Evolutionary conservation across 2,329 filamentous ascomycete species (phyloP), one percentile per base, ranked within the genome.

Genomic region (Colletotrichum tabaci): DNA sequence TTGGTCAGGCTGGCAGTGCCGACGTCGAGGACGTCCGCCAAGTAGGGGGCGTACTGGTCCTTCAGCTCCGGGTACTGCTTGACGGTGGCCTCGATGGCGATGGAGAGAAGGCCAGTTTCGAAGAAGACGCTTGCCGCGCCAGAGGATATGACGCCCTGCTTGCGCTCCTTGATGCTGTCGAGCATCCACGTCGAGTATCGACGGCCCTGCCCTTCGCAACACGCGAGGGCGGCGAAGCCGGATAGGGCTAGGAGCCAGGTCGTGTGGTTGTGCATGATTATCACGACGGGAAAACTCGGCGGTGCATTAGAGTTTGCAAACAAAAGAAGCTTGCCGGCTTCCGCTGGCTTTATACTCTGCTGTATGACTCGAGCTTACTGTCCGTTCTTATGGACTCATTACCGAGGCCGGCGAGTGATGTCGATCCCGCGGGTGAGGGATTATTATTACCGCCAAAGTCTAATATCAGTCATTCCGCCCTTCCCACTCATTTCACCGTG

Each of bases 151-250:
- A 77, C 60, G 64, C 76, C 76, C 18, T 77, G 76, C 4, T 69
- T 71, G 13, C 76, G 76, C 9, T 55, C 12, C 42, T 75, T 73
- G 71, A 77, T 68, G 75, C 76, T 76, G 49, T 76, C 73, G 13
- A 77, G 71, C 76, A 77, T 77, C 57, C 56, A 61, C 12, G 62
- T 67, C 58, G 72, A 77, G 35, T 74, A 79, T 12, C 52, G 50
- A n/a, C 46, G 58, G 21, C 16, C 12, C 9, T 68, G 58, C 18
- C 16, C 12, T 13, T 68, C 65, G 42, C 65, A 57, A 7, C 26
- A 47, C 2, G 46, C 68, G 26, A 53, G 46, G 9, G 65, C 26
- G 2, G 58, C 52, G n/a, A 63, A 8, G n/a, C 58, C 58, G 40
- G 52, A 47, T 9, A 60, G 18, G 58, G 68, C 68, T 26, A 61